Evolutionary conservation across 106 monocot species (phyloP).

Genomic region (Dendrobium huoshanense): DNA sequence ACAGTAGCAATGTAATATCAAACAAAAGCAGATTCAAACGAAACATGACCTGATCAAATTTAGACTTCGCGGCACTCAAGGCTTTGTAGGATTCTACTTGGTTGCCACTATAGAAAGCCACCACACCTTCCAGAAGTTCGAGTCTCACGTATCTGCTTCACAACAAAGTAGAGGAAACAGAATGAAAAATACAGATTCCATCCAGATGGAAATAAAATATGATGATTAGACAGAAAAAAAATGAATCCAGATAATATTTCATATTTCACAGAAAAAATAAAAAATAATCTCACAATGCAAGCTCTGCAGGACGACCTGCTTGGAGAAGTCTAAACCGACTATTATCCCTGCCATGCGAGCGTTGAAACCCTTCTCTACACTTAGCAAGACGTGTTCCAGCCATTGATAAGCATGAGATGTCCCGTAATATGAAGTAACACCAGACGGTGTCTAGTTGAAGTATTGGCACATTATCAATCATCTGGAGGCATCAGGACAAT

Average conservation of each 20-base stretch:
- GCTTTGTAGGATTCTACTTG: conserved; percentile 47
- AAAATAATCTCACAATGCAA: conserved; percentile 70
- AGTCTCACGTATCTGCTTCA: conserved; percentile 71
- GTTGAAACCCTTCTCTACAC: conserved; percentile 84
- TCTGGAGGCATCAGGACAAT: conserved; percentile 28
- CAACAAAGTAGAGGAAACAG: background rate
- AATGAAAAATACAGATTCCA: background rate
- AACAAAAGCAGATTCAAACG: background rate
- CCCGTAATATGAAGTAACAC: conserved; percentile 94
- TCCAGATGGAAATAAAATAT: background rate
- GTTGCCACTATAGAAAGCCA: conserved; percentile 76
- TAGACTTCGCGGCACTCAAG: conserved; percentile 66
- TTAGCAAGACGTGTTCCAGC: conserved; percentile 71
- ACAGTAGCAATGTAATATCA: background rate
- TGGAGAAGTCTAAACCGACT: conserved; percentile 71
- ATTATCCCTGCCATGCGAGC: conserved; percentile 83
- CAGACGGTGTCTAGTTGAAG: conserved; percentile 95
- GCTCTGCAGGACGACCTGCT: conserved; percentile 63
- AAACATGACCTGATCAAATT: conserved; percentile 60
- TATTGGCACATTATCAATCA: conserved; percentile 92
- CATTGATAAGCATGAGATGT: conserved; percentile 73
- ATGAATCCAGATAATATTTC: background rate
- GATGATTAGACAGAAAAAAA: background rate
- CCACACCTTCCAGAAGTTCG: conserved; percentile 94
- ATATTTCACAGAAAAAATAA: background rate